Conservation (phyloP, 352 stramenopile species). For the Globisporangium nagaii region DNA sequence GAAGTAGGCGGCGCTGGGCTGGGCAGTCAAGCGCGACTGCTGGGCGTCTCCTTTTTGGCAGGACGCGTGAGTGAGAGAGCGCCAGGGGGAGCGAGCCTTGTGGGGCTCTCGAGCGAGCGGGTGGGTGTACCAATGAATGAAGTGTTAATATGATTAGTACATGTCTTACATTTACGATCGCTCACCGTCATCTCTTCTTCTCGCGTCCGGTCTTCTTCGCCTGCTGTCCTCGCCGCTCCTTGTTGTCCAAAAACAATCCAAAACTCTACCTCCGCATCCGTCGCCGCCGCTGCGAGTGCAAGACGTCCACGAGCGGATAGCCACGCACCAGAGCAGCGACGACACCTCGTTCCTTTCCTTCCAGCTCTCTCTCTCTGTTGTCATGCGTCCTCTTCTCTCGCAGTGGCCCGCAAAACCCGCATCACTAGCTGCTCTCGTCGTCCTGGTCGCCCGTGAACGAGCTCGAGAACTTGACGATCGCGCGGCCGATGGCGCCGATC, state of each 20-base stretch:
- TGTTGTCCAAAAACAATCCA: conserved; percentile 2
- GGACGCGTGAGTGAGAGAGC: no score
- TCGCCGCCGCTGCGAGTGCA: no score
- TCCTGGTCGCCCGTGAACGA: conserved; percentile 93
- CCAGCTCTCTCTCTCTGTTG: not conserved
- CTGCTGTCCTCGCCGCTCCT: not conserved
- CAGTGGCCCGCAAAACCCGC: no score
- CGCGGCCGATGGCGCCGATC: conserved; percentile 94
- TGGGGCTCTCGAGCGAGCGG: not conserved
- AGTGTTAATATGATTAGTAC: conserved; percentile 9
- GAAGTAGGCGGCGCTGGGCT: no score
- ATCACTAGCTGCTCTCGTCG: conserved; percentile 42
- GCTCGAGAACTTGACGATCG: conserved; percentile 96
- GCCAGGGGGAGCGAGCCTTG: not conserved
- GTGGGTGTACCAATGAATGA: not conserved
- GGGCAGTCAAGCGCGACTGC: no score
- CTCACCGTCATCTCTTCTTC: not conserved
- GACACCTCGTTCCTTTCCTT: not conserved
- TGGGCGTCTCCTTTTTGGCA: no score
- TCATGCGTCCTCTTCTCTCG: not conserved
- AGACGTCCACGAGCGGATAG: no score
- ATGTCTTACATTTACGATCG: conserved; percentile 9
- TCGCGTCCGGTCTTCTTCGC: not conserved
- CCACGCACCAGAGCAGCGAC: no score
- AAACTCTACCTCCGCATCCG: conserved; percentile 6